A percentile compares a stretch with the other conserved stretches of the same genome.
Conservation (phyloP, 441 rosid species). For the Biscutella auriculata region DNA sequence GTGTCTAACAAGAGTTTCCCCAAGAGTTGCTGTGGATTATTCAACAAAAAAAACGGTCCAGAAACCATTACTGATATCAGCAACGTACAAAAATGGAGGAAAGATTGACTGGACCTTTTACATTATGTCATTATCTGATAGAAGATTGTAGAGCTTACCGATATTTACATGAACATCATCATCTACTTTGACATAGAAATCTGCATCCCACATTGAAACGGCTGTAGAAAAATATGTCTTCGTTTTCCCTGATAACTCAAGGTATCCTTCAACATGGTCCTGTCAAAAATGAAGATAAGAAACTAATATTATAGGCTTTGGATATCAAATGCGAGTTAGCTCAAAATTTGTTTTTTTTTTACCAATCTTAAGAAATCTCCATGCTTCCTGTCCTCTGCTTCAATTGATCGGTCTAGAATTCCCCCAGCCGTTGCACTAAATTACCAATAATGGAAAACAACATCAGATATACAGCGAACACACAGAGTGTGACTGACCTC, state of each 20-base stretch:
- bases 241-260: constrained; percentile 50
- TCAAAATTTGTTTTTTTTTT: no score
- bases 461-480: neutral
- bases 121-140: neutral
- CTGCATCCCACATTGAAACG: constrained; percentile 73
- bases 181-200: constrained; percentile 79
- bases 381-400: constrained; percentile 80
- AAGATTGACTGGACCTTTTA: neutral
- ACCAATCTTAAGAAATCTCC: constrained; percentile 82
- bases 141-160: constrained; percentile 36
- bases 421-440: constrained; percentile 79
- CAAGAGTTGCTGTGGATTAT: constrained; percentile 64
- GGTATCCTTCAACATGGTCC: constrained; percentile 69
- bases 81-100: neutral
- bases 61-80: neutral
- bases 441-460: neutral
- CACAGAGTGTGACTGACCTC: neutral
- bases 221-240: constrained; percentile 51
- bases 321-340: neutral
- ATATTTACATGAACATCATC: constrained; percentile 79
- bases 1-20: constrained; percentile 74
- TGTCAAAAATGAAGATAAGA: constrained; percentile 17
- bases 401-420: constrained; percentile 77
- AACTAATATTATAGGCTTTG: neutral
- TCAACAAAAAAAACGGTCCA: neutral